These are phyloP conservation scores for Candida sp. DNA, from an alignment of 1,139 yeast species.

Conservation along the genomic window DNA sequence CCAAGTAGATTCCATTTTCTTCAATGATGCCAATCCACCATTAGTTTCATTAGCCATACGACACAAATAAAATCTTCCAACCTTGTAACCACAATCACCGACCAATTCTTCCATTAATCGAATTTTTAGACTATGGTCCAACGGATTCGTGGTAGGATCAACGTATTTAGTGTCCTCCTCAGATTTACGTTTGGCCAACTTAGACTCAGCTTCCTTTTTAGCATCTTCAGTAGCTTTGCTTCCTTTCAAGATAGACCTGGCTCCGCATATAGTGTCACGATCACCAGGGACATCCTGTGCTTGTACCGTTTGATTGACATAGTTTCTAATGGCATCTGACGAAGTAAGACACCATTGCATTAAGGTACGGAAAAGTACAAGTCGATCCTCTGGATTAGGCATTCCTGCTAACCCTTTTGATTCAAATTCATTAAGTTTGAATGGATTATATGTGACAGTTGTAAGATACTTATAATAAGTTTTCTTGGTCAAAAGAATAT, in stretches of 20 bases:
- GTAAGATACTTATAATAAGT: constrained; percentile 7
- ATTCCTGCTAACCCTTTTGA: constrained; percentile 42
- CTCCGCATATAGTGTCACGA: constrained; percentile 41
- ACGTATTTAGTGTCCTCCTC: constrained; percentile 30
- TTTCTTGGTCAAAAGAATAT: constrained; percentile 26
- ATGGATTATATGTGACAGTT: constrained; percentile 24
- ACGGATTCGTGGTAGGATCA: constrained; percentile 43
- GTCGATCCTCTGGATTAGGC: constrained; percentile 38
- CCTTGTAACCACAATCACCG: constrained; percentile 45
- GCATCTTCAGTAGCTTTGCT: constrained; percentile 28
- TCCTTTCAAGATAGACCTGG: constrained; percentile 39
- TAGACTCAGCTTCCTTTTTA: constrained; percentile 29
- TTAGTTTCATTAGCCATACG: constrained; percentile 35
- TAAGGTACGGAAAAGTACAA: constrained; percentile 43
- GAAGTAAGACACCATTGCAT: constrained; percentile 47
- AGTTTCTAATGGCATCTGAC: constrained; percentile 40
- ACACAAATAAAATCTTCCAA: constrained; percentile 46
- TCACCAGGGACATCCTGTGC: constrained; percentile 44
- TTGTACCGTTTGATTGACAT: constrained; percentile 26
- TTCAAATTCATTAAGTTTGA: constrained; percentile 36
- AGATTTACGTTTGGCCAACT: constrained; percentile 24
- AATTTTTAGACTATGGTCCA: constrained; percentile 32
- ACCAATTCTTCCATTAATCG: constrained; percentile 40
- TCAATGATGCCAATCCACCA: constrained; percentile 39
- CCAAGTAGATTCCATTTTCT: constrained; percentile 26